A percentile compares a stretch with the other conserved stretches of the same genome.
phyloP scores from a whole-genome alignment of 2,329 filamentous ascomycete species.

The Fusarium euwallaceae region DNA sequence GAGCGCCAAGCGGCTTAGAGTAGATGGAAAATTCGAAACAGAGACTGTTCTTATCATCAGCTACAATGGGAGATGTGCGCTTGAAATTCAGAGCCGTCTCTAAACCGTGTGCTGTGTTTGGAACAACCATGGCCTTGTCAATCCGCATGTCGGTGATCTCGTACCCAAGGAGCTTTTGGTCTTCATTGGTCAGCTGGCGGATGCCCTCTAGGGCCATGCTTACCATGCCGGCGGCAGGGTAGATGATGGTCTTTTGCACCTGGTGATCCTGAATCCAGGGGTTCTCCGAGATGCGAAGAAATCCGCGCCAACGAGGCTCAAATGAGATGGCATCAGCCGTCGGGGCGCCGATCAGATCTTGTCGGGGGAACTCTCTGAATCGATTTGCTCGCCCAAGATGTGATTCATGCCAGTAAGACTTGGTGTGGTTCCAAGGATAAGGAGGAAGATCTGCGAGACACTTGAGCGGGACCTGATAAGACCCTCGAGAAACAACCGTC shows the following conservation, averaged over 20 bases:
- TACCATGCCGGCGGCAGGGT: conserved; percentile 64
- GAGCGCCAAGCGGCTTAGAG: conserved; percentile 56
- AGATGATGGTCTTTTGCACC: conserved; percentile 63
- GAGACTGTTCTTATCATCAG: background rate
- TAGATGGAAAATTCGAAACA: conserved; percentile 60
- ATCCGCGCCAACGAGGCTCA: conserved; percentile 64
- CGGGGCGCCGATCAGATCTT: conserved; percentile 65
- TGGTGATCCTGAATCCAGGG: conserved; percentile 67
- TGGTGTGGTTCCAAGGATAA: conserved; percentile 68
- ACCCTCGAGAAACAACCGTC: conserved; percentile 42
- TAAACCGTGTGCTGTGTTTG: conserved; percentile 60
- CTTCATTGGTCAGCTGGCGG: conserved; percentile 53
- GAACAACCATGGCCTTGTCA: conserved; percentile 65
- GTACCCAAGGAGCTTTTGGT: conserved; percentile 51
- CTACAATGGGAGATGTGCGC: conserved; percentile 17
- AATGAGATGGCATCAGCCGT: conserved; percentile 59
- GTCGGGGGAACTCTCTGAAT: conserved; percentile 59
- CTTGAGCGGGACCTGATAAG: conserved; percentile 35
- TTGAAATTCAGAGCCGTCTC: conserved; percentile 64
- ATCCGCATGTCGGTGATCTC: conserved; percentile 62
- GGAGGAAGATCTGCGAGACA: conserved; percentile 62
- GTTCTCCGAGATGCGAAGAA: conserved; percentile 62
- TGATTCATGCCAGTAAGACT: conserved; percentile 67
- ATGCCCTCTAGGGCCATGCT: conserved; percentile 64
- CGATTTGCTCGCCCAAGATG: conserved; percentile 59